These are phyloP conservation scores for Cyanodermella asteris DNA, from an alignment of 2,329 filamentous ascomycete genomes.

Conservation along the genomic window DNA sequence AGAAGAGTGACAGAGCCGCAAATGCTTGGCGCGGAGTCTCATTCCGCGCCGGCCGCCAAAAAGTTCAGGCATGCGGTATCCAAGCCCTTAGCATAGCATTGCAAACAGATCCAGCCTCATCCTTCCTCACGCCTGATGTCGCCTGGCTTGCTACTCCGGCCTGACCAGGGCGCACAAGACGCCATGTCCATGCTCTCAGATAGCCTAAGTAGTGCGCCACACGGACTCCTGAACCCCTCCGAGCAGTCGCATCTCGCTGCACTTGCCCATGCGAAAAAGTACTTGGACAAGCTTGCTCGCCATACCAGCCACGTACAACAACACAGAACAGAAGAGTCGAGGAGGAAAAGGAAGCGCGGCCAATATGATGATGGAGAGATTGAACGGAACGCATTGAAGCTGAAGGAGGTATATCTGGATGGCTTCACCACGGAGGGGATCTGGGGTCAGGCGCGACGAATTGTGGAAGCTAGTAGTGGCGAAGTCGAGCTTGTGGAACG, in stretches of 20 bases:
- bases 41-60: too few relatives aligned
- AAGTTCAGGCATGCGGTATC: too few relatives aligned
- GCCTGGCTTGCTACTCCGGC: too few relatives aligned
- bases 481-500: too few relatives aligned
- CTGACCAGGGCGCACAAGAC: too few relatives aligned
- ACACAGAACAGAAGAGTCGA: slow-evolving; percentile 41
- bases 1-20: too few relatives aligned
- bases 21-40: too few relatives aligned
- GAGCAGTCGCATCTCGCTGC: slow-evolving; percentile 44
- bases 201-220: slow-evolving; percentile 23
- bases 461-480: slow-evolving; percentile 43
- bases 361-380: slow-evolving; percentile 24
- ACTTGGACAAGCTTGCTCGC: slow-evolving; percentile 55
- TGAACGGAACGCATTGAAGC: slow-evolving; percentile 40
- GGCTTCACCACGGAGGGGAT: slow-evolving; percentile 78
- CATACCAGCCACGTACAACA: slow-evolving; percentile 54
- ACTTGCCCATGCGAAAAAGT: slow-evolving; percentile 54
- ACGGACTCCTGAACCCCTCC: slow-evolving; percentile 56
- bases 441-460: slow-evolving; percentile 78
- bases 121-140: too few relatives aligned
- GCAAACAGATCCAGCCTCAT: too few relatives aligned
- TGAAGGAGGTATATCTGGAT: slow-evolving; percentile 65
- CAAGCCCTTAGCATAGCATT: too few relatives aligned
- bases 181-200: too few relatives aligned
- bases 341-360: slow-evolving; percentile 56